These are phyloP conservation scores for Cyphellophora attinorum DNA, from an alignment of 2,329 filamentous ascomycete species.

Conservation along the genomic window DNA sequence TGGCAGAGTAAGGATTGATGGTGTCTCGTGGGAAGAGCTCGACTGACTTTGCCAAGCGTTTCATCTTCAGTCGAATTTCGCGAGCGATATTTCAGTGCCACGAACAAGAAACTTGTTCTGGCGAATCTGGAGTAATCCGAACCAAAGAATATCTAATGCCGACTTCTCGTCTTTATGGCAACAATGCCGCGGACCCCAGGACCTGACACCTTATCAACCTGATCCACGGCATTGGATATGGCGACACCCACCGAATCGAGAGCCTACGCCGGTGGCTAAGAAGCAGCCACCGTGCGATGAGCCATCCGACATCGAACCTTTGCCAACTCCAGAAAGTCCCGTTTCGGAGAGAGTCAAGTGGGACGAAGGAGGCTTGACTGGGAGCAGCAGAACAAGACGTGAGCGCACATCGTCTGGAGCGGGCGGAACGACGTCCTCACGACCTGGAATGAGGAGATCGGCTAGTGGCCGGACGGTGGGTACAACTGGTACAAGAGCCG, in stretches of 20 bases:
- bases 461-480: constrained; percentile 10
- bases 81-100: constrained; percentile 29
- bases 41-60: no score
- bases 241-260: background rate
- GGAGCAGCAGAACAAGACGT: no score
- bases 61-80: constrained; percentile 32
- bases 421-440: no score
- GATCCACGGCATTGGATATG: background rate
- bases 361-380: background rate
- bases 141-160: constrained; percentile 26
- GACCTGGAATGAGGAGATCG: constrained; percentile 9
- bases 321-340: background rate
- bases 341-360: background rate
- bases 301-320: background rate
- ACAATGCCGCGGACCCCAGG: constrained; percentile 7
- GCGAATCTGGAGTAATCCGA: constrained; percentile 38
- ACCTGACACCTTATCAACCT: constrained; percentile 1
- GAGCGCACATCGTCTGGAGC: no score
- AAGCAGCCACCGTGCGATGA: background rate
- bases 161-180: constrained; percentile 33
- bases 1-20: constrained; percentile 44
- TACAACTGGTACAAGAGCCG: constrained; percentile 10
- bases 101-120: constrained; percentile 45
- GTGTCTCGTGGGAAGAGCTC: no score
- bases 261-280: background rate